Conservation (phyloP, 345 rosid species). For the Gossypium anomalum region DNA sequence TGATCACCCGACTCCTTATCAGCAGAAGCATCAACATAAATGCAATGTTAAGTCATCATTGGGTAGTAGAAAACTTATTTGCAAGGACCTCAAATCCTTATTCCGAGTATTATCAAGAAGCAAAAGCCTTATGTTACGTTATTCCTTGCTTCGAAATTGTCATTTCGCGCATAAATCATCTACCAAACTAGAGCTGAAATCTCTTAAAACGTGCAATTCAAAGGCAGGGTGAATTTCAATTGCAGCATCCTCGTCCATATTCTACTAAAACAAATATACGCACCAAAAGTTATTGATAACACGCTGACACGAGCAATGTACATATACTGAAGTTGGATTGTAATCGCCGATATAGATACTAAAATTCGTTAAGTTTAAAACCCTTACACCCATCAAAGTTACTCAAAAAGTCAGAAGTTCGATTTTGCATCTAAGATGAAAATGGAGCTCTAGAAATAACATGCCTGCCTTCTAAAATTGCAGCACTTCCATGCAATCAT, state of each 20-base stretch:
- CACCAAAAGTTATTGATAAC: background rate
- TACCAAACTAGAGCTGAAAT: background rate
- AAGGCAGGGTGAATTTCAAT: background rate
- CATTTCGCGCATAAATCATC: background rate
- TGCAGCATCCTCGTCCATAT: too few relatives aligned
- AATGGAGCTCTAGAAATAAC: background rate
- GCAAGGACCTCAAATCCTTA: background rate
- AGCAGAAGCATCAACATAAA: background rate
- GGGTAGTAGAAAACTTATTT: background rate
- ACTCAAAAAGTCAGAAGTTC: background rate
- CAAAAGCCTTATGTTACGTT: background rate
- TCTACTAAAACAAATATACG: too few relatives aligned
- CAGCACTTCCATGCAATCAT: background rate
- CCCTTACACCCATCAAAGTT: background rate
- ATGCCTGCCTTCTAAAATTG: background rate
- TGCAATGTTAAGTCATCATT: constrained; percentile 3
- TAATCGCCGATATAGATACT: background rate
- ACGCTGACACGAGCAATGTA: background rate
- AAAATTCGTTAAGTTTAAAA: background rate
- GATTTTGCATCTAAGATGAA: constrained; percentile 3
- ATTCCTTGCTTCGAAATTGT: background rate
- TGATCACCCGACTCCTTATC: background rate
- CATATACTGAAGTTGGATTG: background rate
- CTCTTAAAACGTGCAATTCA: background rate
- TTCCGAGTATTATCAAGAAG: background rate